A percentile compares a stretch with the other conserved stretches of the same genome.
phyloP scores from a whole-genome alignment of 345 rosid genomes.

The Moricandia moricandioides region DNA sequence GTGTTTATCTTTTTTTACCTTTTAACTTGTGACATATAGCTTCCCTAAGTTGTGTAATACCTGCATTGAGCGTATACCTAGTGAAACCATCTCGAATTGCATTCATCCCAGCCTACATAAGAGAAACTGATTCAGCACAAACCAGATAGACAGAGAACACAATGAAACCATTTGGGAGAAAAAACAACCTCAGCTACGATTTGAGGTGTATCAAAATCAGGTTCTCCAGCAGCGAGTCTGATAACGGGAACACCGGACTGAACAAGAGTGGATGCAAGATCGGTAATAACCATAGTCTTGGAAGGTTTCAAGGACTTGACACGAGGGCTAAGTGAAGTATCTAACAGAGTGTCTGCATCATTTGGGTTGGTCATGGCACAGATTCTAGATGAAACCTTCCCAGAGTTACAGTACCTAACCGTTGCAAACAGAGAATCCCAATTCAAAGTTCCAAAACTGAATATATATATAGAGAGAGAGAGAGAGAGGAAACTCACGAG shows the following conservation, averaged over 20 bases:
- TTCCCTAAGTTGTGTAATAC: constrained; percentile 72
- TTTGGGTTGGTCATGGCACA: constrained; percentile 49
- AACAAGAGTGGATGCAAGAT: constrained; percentile 86
- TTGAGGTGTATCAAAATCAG: constrained; percentile 91
- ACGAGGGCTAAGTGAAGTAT: constrained; percentile 74
- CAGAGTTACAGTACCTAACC: neutral
- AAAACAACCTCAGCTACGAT: constrained; percentile 61
- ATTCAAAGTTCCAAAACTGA: neutral
- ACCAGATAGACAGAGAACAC: neutral
- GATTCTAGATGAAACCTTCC: neutral
- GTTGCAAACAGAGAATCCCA: neutral
- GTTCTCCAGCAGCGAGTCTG: constrained; percentile 95
- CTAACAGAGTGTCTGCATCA: constrained; percentile 35
- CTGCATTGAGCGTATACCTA: constrained; percentile 84
- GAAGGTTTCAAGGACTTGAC: constrained; percentile 84
- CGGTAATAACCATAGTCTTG: constrained; percentile 88
- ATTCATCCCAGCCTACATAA: constrained; percentile 72
- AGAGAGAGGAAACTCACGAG: constrained; percentile 34
- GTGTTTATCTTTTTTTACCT: constrained; percentile 47
- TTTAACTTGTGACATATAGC: constrained; percentile 83
- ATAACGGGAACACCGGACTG: constrained; percentile 89
- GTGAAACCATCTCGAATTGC: constrained; percentile 80
- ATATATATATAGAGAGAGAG: neutral
- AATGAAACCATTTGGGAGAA: neutral
- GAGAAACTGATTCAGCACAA: neutral